These are phyloP conservation scores for Rhodotorula toruloides DNA, from an alignment of 768 basidiomycete genomes.

Conservation along the genomic window DNA sequence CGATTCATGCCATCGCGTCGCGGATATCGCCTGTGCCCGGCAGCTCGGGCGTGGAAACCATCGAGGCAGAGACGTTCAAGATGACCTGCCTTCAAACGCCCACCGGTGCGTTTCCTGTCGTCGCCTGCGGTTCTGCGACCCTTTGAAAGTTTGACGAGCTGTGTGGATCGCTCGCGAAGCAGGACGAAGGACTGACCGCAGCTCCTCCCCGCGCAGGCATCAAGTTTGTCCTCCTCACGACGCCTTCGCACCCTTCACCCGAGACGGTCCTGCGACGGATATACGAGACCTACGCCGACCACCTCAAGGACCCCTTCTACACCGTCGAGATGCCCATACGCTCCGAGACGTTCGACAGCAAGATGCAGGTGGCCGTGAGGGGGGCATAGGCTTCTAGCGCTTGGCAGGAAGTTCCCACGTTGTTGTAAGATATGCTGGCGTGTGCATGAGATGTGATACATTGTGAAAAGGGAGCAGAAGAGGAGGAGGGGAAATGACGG, in stretches of 20 bases:
- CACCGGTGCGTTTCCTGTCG: constrained; percentile 60
- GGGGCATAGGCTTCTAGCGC: no score
- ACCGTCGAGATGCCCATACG: constrained; percentile 99
- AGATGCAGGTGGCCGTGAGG: constrained; percentile 45
- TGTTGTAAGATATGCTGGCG: no score
- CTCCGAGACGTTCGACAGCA: constrained; percentile 73
- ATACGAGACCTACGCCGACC: constrained; percentile 89
- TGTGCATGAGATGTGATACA: no score
- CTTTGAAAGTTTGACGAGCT: no score
- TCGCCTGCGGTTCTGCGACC: neutral
- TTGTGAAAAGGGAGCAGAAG: constrained; percentile 34
- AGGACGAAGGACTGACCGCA: neutral
- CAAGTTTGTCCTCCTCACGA: constrained; percentile 89
- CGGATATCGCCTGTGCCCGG: constrained; percentile 67
- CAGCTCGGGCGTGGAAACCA: constrained; percentile 86
- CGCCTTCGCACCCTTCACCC: constrained; percentile 60
- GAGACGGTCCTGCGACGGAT: constrained; percentile 71
- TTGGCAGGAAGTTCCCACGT: no score
- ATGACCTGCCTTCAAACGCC: constrained; percentile 82
- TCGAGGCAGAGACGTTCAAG: constrained; percentile 93
- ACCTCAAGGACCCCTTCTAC: constrained; percentile 99
- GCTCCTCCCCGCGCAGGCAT: constrained; percentile 59
- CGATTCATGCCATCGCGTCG: constrained; percentile 96
- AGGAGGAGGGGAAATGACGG: constrained; percentile 22
- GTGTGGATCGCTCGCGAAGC: no score